phyloP scores from a whole-genome alignment of 106 monocot genomes.

The Ottelia alismoides region DNA sequence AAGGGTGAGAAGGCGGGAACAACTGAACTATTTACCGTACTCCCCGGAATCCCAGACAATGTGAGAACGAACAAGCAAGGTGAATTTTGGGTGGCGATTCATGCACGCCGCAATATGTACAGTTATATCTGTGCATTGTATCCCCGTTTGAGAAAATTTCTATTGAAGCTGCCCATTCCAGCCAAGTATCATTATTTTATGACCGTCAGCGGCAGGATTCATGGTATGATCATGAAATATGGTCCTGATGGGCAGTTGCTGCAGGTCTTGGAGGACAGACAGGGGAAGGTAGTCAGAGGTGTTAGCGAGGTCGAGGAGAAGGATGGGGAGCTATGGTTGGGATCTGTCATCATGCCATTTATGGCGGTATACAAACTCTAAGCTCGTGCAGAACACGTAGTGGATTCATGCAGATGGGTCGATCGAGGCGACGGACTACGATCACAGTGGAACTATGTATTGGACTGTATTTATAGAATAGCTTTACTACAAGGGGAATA shows the following conservation, averaged over 20 bases:
- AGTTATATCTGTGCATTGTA: conserved; percentile 19
- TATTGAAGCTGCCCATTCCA: conserved; percentile 68
- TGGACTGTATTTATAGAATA: no score
- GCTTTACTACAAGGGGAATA: no score
- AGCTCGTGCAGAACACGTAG: no score
- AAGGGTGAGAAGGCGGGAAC: conserved; percentile 78
- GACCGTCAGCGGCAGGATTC: conserved; percentile 47
- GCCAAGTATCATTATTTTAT: conserved; percentile 50
- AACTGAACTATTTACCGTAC: conserved; percentile 40
- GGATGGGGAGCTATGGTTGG: conserved; percentile 83
- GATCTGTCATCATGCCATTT: conserved; percentile 82
- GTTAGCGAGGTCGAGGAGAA: conserved; percentile 93
- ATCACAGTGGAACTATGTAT: no score
- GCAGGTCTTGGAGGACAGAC: conserved; percentile 56
- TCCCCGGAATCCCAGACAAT: conserved; percentile 77
- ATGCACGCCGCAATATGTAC: conserved; percentile 35
- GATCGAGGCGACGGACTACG: no score
- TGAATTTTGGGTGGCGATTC: conserved; percentile 86
- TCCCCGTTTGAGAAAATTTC: conserved; percentile 36
- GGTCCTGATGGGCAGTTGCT: conserved; percentile 47
- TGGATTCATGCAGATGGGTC: no score
- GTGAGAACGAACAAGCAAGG: conserved; percentile 79
- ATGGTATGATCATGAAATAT: conserved; percentile 58
- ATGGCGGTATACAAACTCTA: conserved; percentile 57
- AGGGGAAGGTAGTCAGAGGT: no score